Percentiles rank a stretch among this genome's conserved stretches.
phyloP scores from a whole-genome alignment of 2,329 filamentous ascomycete species.

The Fusarium sororula region DNA sequence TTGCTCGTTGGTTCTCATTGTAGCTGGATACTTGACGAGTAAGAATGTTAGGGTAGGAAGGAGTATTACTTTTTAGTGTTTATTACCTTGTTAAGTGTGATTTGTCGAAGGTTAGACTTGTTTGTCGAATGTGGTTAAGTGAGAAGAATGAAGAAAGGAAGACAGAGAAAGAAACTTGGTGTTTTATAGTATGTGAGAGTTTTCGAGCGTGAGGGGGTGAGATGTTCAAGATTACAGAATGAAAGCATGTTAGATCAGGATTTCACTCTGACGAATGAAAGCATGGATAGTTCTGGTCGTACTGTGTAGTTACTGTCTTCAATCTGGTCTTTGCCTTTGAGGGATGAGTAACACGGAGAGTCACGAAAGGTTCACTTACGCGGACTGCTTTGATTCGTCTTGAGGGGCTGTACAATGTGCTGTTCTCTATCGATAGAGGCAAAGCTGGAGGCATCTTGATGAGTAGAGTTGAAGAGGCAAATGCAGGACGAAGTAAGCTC shows the following conservation, averaged over 20 bases:
- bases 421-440: neutral
- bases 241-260: neutral
- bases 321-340: neutral
- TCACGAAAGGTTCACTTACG: rapidly evolving
- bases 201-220: neutral
- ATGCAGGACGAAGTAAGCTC: rapidly evolving
- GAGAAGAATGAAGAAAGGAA: neutral
- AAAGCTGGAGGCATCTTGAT: neutral
- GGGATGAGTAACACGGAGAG: neutral
- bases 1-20: neutral
- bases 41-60: neutral
- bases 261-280: neutral
- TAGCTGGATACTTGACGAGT: neutral
- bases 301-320: neutral
- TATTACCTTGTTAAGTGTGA: neutral
- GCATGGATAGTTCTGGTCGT: neutral
- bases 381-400: neutral
- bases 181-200: neutral
- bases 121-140: neutral
- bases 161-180: neutral
- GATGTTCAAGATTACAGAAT: neutral
- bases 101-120: neutral
- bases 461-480: neutral
- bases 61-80: neutral
- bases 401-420: neutral